Evolutionary conservation across 805 yeast genomes (phyloP), one percentile per base, ranked within the genome.

Genomic region (Yamadazyma sp.): DNA sequence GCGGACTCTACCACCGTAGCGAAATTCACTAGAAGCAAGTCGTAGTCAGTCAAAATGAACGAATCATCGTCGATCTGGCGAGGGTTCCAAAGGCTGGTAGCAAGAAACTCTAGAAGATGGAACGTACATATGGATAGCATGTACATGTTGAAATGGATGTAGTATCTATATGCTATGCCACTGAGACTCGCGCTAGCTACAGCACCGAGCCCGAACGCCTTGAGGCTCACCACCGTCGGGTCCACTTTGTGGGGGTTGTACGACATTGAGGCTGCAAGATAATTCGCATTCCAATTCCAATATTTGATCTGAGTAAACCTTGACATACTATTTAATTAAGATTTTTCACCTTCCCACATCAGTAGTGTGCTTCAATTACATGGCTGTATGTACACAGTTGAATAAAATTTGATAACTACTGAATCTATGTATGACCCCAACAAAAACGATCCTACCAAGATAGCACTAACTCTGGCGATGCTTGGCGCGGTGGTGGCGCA

Each of bases 101-200:
- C 74, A 51, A 74, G 77, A 56, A 82, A 93, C 62, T 93, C 99
- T 14, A 86, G 55, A 49, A 85, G 75, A 57, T 93, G 98, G 62
- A 91, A 93, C 0, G 71, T 18, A 3, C 82, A 57, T 7, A 85
- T 54, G 1, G 75, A 56, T 8, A 71, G 56, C 7, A 83, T 41
- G 55, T 84, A 88, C 12, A 42, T 16, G 4, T 9, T 10, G 12
- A n/a, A 11, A 8, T 13, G 20, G 3, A 16, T n/a, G 15, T 12
- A 30, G 8, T 2, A 12, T 4, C 10, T 12, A 19, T 5, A 8
- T 7, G 11, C 19, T 14, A 43, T 28, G 16, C 19, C 38, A 20
- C 22, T 32, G 15, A 31, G 9, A 38, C 53, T 54, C 20, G 47
- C 25, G 31, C 57, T 42, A 11, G 56, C 12, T 6, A 59, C 45